phyloP scores from a whole-genome alignment of 164 flowering plant species.

The Cinnamomum micranthum region DNA sequence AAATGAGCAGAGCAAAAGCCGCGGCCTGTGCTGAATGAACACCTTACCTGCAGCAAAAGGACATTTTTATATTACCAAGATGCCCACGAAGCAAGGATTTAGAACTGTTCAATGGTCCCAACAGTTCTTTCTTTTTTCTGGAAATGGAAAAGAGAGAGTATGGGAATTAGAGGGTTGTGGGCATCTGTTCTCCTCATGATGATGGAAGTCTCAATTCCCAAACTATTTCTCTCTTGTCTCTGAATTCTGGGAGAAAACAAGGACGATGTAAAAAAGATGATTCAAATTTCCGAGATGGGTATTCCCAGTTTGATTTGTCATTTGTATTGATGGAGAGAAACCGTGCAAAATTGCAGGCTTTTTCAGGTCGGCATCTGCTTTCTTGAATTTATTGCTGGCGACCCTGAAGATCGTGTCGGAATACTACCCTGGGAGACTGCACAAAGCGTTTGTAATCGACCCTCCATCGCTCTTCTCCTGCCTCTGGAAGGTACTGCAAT shows the following conservation, averaged over 20 bases:
- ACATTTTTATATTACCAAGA: too few relatives aligned
- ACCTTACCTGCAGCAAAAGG: too few relatives aligned
- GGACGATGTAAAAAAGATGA: too few relatives aligned
- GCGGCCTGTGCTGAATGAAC: too few relatives aligned
- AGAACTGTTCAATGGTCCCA: too few relatives aligned
- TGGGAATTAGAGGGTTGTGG: background rate
- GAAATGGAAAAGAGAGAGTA: background rate
- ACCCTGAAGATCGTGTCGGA: conserved; percentile 78
- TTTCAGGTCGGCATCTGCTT: conserved; percentile 98
- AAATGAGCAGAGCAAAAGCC: too few relatives aligned
- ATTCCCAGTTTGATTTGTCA: too few relatives aligned
- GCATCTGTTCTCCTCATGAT: too few relatives aligned
- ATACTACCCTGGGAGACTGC: conserved; percentile 78
- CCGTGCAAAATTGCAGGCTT: conserved; percentile 64
- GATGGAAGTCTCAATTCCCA: too few relatives aligned
- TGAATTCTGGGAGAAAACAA: too few relatives aligned
- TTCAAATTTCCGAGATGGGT: background rate
- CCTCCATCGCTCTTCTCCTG: conserved; percentile 93
- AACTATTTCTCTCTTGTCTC: background rate
- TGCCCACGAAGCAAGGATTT: too few relatives aligned
- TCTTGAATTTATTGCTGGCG: conserved; percentile 69
- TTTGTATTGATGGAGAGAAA: background rate
- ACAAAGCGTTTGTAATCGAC: conserved; percentile 81
- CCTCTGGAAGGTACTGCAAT: conserved; percentile 81
- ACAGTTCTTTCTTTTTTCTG: too few relatives aligned